Percentiles rank a stretch among this genome's conserved stretches.
Evolutionary conservation across 2,329 filamentous ascomycete species (phyloP).

Genomic region (Penicillium sp.): DNA sequence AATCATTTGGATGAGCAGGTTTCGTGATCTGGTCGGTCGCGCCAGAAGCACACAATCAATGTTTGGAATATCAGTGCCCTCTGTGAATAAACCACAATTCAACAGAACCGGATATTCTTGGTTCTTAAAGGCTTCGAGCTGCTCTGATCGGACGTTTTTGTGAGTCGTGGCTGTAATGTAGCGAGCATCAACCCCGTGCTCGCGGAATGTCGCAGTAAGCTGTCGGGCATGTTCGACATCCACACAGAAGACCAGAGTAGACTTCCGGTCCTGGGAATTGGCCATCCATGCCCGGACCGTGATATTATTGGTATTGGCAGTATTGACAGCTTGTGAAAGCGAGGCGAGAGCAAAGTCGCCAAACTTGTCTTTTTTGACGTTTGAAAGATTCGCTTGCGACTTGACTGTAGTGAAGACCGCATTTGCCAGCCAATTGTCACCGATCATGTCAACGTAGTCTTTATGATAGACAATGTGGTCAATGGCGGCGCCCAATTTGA

Average conservation of each 20-base stretch:
- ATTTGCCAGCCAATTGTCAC: conserved; percentile 86
- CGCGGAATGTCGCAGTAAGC: conserved; percentile 73
- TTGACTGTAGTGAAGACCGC: conserved; percentile 93
- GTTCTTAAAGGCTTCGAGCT: conserved; percentile 72
- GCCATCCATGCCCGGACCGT: conserved; percentile 84
- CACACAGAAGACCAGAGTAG: conserved; percentile 92
- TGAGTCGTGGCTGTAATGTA: conserved; percentile 84
- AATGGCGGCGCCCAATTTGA: conserved; percentile 78
- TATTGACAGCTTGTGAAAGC: conserved; percentile 84
- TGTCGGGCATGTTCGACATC: conserved; percentile 78
- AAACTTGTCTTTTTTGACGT: conserved; percentile 61
- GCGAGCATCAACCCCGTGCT: conserved; percentile 75
- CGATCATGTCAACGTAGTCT: conserved; percentile 77
- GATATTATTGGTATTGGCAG: conserved; percentile 73
- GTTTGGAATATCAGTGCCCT: conserved; percentile 96
- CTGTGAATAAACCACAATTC: conserved; percentile 95
- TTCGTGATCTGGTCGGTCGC: conserved; percentile 86
- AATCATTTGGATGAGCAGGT: conserved; percentile 96
- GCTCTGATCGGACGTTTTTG: conserved; percentile 65
- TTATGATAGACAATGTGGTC: conserved; percentile 97
- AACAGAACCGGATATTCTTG: conserved; percentile 82
- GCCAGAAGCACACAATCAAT: conserved; percentile 91
- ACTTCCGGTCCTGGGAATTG: conserved; percentile 71
- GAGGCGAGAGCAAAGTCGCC: conserved; percentile 80
- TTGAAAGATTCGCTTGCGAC: conserved; percentile 75